phyloP scores from a whole-genome alignment of 345 rosid genomes.

The Sapria himalayana region DNA sequence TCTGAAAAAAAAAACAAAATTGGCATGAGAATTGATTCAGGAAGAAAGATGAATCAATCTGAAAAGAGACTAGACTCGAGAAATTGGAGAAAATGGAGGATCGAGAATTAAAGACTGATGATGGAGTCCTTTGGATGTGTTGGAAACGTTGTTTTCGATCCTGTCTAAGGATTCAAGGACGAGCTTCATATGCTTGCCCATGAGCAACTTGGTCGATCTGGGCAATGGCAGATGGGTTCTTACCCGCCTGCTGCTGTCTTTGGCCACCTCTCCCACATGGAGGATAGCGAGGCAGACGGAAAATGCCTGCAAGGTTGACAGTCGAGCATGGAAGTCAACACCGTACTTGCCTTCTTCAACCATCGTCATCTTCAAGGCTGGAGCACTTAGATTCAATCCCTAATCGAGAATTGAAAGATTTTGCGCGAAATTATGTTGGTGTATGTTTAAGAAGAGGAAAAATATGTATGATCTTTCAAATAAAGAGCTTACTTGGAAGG shows the following conservation, averaged over 20 bases:
- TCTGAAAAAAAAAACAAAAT: no score
- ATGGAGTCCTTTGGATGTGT: conserved; percentile 19
- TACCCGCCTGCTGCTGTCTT: conserved; percentile 12
- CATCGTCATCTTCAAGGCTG: conserved; percentile 41
- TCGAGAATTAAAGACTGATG: conserved; percentile 39
- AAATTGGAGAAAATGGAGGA: conserved; percentile 83
- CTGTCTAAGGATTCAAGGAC: conserved; percentile 39
- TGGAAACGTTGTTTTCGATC: conserved; percentile 23
- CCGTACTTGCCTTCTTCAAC: conserved; percentile 49
- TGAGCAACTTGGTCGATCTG: conserved; percentile 40
- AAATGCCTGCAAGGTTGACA: conserved; percentile 78
- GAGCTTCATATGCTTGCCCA: conserved; percentile 54
- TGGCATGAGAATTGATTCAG: no score
- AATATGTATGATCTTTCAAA: background rate
- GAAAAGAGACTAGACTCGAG: conserved; percentile 52
- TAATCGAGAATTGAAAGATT: conserved; percentile 10
- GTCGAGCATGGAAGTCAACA: conserved; percentile 70
- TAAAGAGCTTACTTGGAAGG: conserved; percentile 31
- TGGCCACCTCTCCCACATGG: conserved; percentile 25
- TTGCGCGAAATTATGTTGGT: conserved; percentile 2
- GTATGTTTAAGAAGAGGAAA: background rate
- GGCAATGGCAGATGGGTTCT: conserved; percentile 17
- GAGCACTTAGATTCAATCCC: conserved; percentile 58
- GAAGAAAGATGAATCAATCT: no score
- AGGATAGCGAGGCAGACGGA: conserved; percentile 63